A percentile compares a stretch with the other conserved stretches of the same genome.
These are phyloP conservation scores for Candolleomyces eurysporus DNA, from an alignment of 768 basidiomycete genomes.

Conservation along the genomic window DNA sequence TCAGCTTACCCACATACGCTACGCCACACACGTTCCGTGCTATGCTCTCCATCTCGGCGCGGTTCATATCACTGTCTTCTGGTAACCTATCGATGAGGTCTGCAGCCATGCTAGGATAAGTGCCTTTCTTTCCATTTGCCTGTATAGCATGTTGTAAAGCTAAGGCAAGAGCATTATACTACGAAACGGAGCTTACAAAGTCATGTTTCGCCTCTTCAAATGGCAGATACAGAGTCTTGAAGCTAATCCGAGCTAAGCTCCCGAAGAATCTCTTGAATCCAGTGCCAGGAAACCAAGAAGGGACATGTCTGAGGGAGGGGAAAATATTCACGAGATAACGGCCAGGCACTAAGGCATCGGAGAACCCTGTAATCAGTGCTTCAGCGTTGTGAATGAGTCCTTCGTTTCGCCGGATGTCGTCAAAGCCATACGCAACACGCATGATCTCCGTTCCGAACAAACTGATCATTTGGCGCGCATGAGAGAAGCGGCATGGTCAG, in stretches of 20 bases:
- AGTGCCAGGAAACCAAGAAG: constrained; percentile 6
- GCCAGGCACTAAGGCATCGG: not conserved
- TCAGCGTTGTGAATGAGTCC: constrained; percentile 2
- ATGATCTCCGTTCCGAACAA: not conserved
- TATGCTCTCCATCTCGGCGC: constrained; percentile 11
- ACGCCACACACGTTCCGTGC: constrained; percentile 24
- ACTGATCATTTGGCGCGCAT: not conserved
- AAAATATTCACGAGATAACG: constrained; percentile 1
- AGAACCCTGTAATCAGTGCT: not conserved
- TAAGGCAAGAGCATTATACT: too few species aligned
- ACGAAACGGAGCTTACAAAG: not conserved
- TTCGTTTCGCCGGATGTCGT: not conserved
- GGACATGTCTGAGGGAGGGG: constrained; percentile 4
- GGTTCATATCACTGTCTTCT: not conserved
- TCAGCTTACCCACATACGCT: constrained; percentile 20
- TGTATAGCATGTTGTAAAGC: too few species aligned
- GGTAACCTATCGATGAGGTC: constrained; percentile 2
- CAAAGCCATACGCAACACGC: constrained; percentile 2
- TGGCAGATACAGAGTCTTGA: not conserved
- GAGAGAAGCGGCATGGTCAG: too few species aligned
- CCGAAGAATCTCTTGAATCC: not conserved
- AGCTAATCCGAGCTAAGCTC: not conserved
- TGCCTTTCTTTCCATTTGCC: not conserved
- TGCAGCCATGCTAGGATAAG: not conserved
- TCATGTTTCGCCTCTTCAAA: not conserved